phyloP scores from a whole-genome alignment of 2,329 filamentous ascomycete species.

The Fusarium oligoseptatum region DNA sequence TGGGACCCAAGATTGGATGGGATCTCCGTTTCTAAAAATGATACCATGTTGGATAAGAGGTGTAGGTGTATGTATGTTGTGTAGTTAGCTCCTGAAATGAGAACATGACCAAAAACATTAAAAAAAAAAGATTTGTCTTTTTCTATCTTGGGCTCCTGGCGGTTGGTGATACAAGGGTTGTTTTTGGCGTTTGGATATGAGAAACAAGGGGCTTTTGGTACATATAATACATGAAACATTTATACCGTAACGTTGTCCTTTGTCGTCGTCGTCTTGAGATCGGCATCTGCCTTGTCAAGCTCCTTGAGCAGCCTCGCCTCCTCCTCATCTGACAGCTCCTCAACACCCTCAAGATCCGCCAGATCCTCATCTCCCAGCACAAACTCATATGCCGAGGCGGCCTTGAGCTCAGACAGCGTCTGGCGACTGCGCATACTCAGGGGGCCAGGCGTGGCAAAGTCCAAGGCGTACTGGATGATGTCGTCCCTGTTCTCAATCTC shows the following conservation, averaged over 20 bases:
- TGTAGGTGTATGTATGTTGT: neutral
- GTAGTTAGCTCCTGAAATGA: conserved; percentile 26
- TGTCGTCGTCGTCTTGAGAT: conserved; percentile 21
- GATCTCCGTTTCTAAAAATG: conserved; percentile 67
- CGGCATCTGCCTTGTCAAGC: conserved; percentile 49
- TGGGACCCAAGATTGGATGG: conserved; percentile 90
- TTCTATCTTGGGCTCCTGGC: conserved; percentile 30
- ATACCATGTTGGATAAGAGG: conserved; percentile 31
- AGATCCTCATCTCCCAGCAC: conserved; percentile 59
- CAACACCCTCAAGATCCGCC: conserved; percentile 54
- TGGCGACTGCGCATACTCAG: conserved; percentile 53
- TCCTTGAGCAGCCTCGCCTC: conserved; percentile 50
- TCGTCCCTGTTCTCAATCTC: conserved; percentile 54
- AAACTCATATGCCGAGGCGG: conserved; percentile 57
- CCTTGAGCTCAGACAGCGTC: conserved; percentile 55
- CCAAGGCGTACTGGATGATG: conserved; percentile 57
- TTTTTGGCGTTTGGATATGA: conserved; percentile 42
- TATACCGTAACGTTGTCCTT: conserved; percentile 40
- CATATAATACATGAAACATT: conserved; percentile 46
- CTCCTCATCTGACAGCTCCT: conserved; percentile 57
- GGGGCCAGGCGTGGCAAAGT: conserved; percentile 57
- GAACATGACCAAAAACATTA: conserved; percentile 34
- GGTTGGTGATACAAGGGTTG: conserved; percentile 42
- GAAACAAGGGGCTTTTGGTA: conserved; percentile 43
- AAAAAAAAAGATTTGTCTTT: conserved; percentile 10